Evolutionary conservation across 2,329 filamentous ascomycete genomes (phyloP).

Genomic region (Aspergillus sp.): DNA sequence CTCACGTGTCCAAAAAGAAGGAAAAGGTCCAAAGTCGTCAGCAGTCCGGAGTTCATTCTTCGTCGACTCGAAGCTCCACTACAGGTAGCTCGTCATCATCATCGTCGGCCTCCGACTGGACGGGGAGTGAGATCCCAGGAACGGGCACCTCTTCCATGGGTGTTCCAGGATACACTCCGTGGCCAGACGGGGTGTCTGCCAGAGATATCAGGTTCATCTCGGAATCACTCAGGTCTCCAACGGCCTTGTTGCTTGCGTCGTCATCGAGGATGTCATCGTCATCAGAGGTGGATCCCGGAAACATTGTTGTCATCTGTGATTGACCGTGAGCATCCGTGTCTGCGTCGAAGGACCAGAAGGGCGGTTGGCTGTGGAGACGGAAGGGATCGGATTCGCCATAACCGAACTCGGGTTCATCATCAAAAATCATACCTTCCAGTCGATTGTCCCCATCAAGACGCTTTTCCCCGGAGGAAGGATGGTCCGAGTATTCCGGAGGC

Average conservation of each 20-base stretch:
- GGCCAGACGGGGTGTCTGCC: slow-evolving; percentile 24
- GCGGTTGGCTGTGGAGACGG: slow-evolving; percentile 21
- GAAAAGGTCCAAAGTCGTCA: slow-evolving; percentile 14
- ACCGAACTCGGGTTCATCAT: slow-evolving; percentile 31
- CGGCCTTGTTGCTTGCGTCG: slow-evolving; percentile 40
- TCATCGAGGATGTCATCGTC: slow-evolving; percentile 38
- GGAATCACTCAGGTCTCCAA: slow-evolving; percentile 33
- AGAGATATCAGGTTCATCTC: slow-evolving; percentile 32
- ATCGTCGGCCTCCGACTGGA: slow-evolving; percentile 32
- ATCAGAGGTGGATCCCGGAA: slow-evolving; percentile 27
- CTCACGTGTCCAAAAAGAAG: slow-evolving; percentile 17
- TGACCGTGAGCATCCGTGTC: slow-evolving; percentile 27
- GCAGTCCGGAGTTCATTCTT: slow-evolving; percentile 28
- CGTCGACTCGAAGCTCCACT: slow-evolving; percentile 39
- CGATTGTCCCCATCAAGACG: slow-evolving; percentile 20
- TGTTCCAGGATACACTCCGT: slow-evolving; percentile 17
- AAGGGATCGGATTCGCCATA: slow-evolving; percentile 23
- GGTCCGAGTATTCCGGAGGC: slow-evolving; percentile 32
- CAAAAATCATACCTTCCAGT: slow-evolving; percentile 35
- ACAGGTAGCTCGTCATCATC: slow-evolving; percentile 39
- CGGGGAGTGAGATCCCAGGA: slow-evolving; percentile 30
- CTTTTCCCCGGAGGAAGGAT: slow-evolving; percentile 22
- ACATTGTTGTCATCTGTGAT: slow-evolving; percentile 28
- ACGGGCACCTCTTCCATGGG: slow-evolving; percentile 28
- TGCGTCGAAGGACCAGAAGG: slow-evolving; percentile 40